Conservation (phyloP, 805 yeast genomes). For the Lachancea lanzarotensis region DNA sequence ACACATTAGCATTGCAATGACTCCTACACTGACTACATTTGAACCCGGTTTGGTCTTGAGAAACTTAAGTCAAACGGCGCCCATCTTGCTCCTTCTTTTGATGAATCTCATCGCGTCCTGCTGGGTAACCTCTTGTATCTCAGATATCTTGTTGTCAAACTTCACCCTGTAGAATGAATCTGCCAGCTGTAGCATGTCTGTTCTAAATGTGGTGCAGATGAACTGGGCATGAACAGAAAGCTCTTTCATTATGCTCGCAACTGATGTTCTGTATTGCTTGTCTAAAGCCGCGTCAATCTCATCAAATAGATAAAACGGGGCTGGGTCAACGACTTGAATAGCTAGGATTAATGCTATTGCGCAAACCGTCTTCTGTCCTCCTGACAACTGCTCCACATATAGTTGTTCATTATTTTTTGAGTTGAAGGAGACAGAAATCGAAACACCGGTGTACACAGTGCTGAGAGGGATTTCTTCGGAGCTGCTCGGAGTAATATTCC, state of each 20-base stretch:
- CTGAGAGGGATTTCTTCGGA: conserved; percentile 15
- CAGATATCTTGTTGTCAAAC: conserved; percentile 74
- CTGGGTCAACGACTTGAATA: conserved; percentile 91
- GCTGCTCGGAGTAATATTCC: conserved; percentile 6
- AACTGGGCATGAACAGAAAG: conserved; percentile 74
- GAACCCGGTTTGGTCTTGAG: not conserved
- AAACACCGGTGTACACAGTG: conserved; percentile 63
- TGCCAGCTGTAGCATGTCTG: conserved; percentile 85
- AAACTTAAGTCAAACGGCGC: not conserved
- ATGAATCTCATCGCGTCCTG: conserved; percentile 79
- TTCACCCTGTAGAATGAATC: conserved; percentile 83
- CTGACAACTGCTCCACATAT: conserved; percentile 84
- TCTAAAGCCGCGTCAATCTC: conserved; percentile 96
- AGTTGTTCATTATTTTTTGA: conserved; percentile 80
- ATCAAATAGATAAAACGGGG: conserved; percentile 93
- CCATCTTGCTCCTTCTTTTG: conserved; percentile 43
- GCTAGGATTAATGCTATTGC: conserved; percentile 92
- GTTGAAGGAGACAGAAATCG: conserved; percentile 84
- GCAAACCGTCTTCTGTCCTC: conserved; percentile 96
- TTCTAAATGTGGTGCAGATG: conserved; percentile 92
- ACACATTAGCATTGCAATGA: not conserved
- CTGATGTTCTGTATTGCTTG: conserved; percentile 82
- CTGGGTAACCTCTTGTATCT: conserved; percentile 61
- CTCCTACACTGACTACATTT: no score
- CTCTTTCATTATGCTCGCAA: conserved; percentile 65